Evolutionary conservation across 1,284 basidiomycete species (phyloP).

Genomic region (Ustilago xerochloae): DNA sequence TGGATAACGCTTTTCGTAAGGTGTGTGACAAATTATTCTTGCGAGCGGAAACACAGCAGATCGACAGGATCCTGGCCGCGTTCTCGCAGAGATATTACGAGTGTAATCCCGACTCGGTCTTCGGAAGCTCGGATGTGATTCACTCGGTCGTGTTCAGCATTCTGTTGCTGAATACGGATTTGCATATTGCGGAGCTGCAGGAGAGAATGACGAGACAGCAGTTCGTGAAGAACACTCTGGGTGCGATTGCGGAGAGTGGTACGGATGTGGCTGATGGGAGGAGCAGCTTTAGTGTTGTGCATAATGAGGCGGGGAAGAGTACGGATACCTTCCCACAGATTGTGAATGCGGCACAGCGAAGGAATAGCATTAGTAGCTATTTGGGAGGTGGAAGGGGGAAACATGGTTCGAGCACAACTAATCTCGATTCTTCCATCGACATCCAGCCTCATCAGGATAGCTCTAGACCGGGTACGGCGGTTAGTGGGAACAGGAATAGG

Average conservation of each 20-base stretch:
- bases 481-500: slow-evolving; percentile 23
- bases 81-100: slow-evolving; percentile 90
- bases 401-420: slow-evolving; percentile 16
- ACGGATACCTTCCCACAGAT: slow-evolving; percentile 8
- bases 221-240: slow-evolving; percentile 90
- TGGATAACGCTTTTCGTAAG: slow-evolving; percentile 89
- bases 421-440: slow-evolving; percentile 25
- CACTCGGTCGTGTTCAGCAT: slow-evolving; percentile 93
- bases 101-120: slow-evolving; percentile 83
- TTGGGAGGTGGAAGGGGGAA: slow-evolving; percentile 17
- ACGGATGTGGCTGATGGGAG: slow-evolving; percentile 40
- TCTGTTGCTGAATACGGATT: slow-evolving; percentile 92
- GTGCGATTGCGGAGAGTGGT: slow-evolving; percentile 73
- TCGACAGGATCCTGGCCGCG: slow-evolving; percentile 92
- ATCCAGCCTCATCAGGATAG: slow-evolving; percentile 5
- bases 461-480: slow-evolving; percentile 11
- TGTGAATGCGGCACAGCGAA: slow-evolving; percentile 3
- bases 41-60: slow-evolving; percentile 95
- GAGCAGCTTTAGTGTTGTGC: slow-evolving; percentile 38
- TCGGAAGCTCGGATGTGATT: slow-evolving; percentile 85
- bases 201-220: slow-evolving; percentile 92
- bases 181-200: slow-evolving; percentile 90
- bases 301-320: slow-evolving; percentile 7
- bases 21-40: slow-evolving; percentile 91
- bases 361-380: slow-evolving; percentile 34